Percentiles rank a stretch among this genome's conserved stretches.
These are phyloP conservation scores for Arthromyces matolae DNA, from an alignment of 768 basidiomycete species.

Conservation along the genomic window DNA sequence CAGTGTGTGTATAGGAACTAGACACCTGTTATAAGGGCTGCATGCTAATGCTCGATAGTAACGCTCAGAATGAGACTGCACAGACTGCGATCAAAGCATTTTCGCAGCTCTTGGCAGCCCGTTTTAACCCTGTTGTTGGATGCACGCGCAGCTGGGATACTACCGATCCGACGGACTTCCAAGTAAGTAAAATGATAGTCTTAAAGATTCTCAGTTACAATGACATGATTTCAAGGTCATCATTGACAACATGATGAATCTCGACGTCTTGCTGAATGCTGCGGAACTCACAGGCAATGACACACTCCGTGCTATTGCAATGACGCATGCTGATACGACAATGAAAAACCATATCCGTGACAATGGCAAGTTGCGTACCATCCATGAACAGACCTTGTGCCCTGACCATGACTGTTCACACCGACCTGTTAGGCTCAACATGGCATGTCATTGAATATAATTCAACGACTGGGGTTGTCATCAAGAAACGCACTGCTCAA, in stretches of 20 bases:
- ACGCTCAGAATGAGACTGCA: constrained; percentile 56
- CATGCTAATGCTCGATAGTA: constrained; percentile 31
- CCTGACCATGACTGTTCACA: no score
- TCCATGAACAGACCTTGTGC: no score
- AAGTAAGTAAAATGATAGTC: constrained; percentile 28
- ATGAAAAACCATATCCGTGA: constrained; percentile 62
- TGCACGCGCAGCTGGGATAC: constrained; percentile 71
- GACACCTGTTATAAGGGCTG: not conserved
- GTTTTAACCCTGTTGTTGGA: constrained; percentile 61
- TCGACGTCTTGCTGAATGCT: constrained; percentile 63
- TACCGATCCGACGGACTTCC: constrained; percentile 37
- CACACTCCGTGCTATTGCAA: constrained; percentile 61
- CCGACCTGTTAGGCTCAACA: constrained; percentile 48
- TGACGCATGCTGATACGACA: constrained; percentile 63
- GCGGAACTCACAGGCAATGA: constrained; percentile 55
- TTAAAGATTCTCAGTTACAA: not conserved
- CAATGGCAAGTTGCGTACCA: constrained; percentile 43
- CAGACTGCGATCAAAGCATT: constrained; percentile 55
- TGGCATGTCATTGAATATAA: constrained; percentile 71
- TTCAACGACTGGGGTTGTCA: constrained; percentile 59
- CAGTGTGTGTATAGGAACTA: constrained; percentile 37
- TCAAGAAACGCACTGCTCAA: constrained; percentile 54
- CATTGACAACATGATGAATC: constrained; percentile 82
- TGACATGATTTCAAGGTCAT: constrained; percentile 44
- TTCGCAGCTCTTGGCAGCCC: constrained; percentile 50